Conservation (phyloP, 495 filamentous ascomycete genomes). For the Neurospora sp. region DNA sequence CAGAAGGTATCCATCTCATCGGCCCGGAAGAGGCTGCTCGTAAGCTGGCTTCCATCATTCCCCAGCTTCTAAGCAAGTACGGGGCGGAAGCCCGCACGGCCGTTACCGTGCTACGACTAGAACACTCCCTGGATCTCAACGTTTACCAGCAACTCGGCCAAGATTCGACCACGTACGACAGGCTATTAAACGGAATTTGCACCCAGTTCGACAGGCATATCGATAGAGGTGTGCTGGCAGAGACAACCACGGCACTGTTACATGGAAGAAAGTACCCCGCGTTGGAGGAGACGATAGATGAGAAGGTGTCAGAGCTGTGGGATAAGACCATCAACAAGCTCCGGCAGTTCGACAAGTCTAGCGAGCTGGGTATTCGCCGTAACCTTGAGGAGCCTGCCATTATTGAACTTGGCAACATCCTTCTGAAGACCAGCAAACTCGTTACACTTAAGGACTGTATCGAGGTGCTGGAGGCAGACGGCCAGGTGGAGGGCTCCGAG, state of each 20-base stretch:
- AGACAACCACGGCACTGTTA: constrained; percentile 70
- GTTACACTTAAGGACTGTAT: constrained; percentile 69
- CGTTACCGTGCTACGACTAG: constrained; percentile 74
- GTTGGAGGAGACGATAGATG: constrained; percentile 71
- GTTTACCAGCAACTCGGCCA: constrained; percentile 85
- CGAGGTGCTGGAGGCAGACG: constrained; percentile 56
- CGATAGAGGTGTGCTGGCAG: constrained; percentile 71
- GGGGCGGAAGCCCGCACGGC: constrained; percentile 81
- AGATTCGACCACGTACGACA: constrained; percentile 67
- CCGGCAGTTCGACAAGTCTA: constrained; percentile 52
- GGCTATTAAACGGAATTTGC: constrained; percentile 84
- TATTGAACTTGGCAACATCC: constrained; percentile 61
- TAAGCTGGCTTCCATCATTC: constrained; percentile 66
- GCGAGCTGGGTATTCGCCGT: constrained; percentile 52
- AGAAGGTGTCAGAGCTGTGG: constrained; percentile 73
- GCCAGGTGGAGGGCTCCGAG: constrained; percentile 37
- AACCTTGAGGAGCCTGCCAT: constrained; percentile 52
- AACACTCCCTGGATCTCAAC: constrained; percentile 75
- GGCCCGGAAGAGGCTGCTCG: constrained; percentile 64
- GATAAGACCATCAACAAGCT: constrained; percentile 68
- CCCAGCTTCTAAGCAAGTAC: constrained; percentile 80
- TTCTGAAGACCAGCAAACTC: constrained; percentile 77
- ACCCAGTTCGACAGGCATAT: constrained; percentile 88
- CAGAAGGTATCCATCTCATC: constrained; percentile 41
- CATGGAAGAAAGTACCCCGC: constrained; percentile 81